These are phyloP conservation scores for Penicillium sp. DNA, from an alignment of 2,329 filamentous ascomycete genomes.

Conservation along the genomic window DNA sequence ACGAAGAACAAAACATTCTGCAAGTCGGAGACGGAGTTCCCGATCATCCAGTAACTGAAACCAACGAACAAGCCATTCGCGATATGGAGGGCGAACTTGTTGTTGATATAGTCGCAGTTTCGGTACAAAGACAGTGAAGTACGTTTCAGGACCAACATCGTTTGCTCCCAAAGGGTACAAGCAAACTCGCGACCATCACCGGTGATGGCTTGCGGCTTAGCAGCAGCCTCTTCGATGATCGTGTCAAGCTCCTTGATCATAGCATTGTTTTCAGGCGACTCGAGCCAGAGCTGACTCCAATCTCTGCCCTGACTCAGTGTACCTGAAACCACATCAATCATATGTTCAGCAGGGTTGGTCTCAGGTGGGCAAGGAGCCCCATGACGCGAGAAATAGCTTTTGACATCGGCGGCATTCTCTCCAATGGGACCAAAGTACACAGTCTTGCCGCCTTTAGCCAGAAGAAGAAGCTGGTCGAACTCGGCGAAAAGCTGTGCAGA, in stretches of 20 bases:
- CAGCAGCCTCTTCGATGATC: constrained; percentile 51
- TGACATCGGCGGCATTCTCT: constrained; percentile 59
- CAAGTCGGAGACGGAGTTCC: constrained; percentile 60
- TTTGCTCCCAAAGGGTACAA: constrained; percentile 60
- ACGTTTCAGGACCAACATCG: constrained; percentile 60
- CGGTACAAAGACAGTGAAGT: constrained; percentile 64
- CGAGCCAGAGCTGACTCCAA: constrained; percentile 69
- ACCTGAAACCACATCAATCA: constrained; percentile 51
- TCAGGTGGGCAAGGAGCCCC: constrained; percentile 60
- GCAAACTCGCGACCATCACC: constrained; percentile 58
- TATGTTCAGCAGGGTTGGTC: constrained; percentile 60
- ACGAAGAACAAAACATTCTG: constrained; percentile 69
- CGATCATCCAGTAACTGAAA: constrained; percentile 65
- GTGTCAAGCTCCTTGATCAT: constrained; percentile 61
- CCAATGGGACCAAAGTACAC: constrained; percentile 68
- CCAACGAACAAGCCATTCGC: constrained; percentile 48
- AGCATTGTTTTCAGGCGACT: constrained; percentile 56
- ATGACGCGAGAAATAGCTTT: constrained; percentile 63
- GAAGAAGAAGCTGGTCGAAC: constrained; percentile 65
- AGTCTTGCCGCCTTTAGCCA: constrained; percentile 64
- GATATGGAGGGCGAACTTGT: constrained; percentile 58
- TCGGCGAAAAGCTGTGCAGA: constrained; percentile 63
- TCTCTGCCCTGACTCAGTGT: constrained; percentile 52
- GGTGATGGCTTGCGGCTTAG: constrained; percentile 44
- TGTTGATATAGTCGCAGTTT: constrained; percentile 64